A percentile compares a stretch with the other conserved stretches of the same genome.
Evolutionary conservation across 805 yeast genomes (phyloP).

Genomic region (Metschnikowia cubensis): DNA sequence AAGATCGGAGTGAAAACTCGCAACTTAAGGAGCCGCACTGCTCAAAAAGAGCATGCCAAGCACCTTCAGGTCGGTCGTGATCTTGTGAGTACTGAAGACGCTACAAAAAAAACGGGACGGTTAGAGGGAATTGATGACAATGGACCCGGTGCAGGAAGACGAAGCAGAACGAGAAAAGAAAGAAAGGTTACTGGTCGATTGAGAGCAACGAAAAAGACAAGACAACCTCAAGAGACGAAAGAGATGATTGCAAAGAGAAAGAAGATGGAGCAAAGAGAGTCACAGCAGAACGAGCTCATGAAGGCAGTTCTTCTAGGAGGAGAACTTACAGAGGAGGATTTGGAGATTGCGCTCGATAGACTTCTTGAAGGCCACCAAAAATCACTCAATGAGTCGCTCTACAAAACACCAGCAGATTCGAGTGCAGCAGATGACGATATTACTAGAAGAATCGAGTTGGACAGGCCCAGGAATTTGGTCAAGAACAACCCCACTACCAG

Average conservation of each 20-base stretch:
- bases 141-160: neutral
- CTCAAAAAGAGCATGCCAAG: neutral
- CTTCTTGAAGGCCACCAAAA: conserved; percentile 20
- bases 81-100: neutral
- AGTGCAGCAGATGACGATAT: conserved; percentile 16
- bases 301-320: conserved; percentile 30
- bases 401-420: conserved; percentile 17
- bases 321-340: conserved; percentile 26
- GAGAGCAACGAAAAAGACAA: neutral
- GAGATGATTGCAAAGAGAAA: neutral
- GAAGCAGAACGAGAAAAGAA: neutral
- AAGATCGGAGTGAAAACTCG: neutral
- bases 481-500: conserved; percentile 52
- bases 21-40: conserved; percentile 1
- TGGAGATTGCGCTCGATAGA: conserved; percentile 16
- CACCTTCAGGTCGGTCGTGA: neutral
- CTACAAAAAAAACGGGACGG: neutral
- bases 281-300: conserved; percentile 20
- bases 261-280: conserved; percentile 4
- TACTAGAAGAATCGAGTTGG: conserved; percentile 20
- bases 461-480: conserved; percentile 47
- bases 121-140: neutral
- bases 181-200: neutral
- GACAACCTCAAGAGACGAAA: neutral
- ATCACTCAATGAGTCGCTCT: conserved; percentile 19